Conservation (phyloP, 2,329 filamentous ascomycete genomes). For the Escovopsis weberi region DNA sequence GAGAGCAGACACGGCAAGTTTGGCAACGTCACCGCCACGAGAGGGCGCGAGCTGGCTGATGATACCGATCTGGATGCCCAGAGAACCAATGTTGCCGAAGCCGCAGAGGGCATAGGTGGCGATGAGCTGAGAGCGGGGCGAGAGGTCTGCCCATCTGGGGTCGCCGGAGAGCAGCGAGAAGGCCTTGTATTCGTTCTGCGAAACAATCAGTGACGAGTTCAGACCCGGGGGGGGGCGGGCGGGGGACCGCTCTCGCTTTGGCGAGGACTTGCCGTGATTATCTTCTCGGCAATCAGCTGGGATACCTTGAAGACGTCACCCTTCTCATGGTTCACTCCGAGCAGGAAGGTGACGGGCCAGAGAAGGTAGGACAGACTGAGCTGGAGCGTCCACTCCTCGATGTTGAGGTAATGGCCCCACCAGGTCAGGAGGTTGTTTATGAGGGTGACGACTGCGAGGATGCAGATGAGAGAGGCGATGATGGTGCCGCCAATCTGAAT, state of each 20-base stretch:
- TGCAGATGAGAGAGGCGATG: conserved; percentile 62
- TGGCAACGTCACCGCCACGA: conserved; percentile 59
- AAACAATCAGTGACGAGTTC: background rate
- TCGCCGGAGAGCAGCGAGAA: conserved; percentile 45
- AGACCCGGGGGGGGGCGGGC: background rate
- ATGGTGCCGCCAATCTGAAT: conserved; percentile 82
- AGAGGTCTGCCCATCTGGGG: conserved; percentile 41
- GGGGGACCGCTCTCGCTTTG: background rate
- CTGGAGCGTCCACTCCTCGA: conserved; percentile 55
- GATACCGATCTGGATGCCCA: conserved; percentile 83
- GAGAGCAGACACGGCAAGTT: conserved; percentile 62
- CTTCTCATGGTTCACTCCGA: conserved; percentile 51
- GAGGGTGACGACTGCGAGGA: conserved; percentile 62
- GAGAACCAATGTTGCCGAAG: conserved; percentile 74
- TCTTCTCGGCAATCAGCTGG: conserved; percentile 69
- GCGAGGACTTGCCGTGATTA: conserved; percentile 46
- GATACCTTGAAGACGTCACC: conserved; percentile 55
- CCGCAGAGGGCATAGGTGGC: conserved; percentile 75
- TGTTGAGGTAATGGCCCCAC: conserved; percentile 69
- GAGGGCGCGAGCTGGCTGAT: conserved; percentile 65
- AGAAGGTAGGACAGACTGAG: conserved; percentile 64
- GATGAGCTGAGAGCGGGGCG: conserved; percentile 60
- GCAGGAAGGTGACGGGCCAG: conserved; percentile 66
- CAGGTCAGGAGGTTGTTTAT: conserved; percentile 66
- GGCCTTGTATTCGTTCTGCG: conserved; percentile 63